Base-by-base conservation (phyloP, 2,329 filamentous ascomycete species). In the Rhinocladiella similis region DNA sequence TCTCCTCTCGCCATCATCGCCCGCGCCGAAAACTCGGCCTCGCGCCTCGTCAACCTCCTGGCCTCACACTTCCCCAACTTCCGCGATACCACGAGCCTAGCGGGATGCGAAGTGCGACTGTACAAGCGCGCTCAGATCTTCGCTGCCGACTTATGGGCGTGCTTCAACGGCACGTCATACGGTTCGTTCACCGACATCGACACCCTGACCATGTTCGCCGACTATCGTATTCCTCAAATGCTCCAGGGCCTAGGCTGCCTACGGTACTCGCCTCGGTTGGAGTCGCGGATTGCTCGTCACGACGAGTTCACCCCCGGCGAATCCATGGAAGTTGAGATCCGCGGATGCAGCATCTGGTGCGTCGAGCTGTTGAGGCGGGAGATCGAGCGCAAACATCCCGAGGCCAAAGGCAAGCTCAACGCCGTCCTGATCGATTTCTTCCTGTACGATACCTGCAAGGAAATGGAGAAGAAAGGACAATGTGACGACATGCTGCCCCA, bases 391-490 rank as follows among this genome's bases (percentile, higher is more conserved):
- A 73, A 83, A 13, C 85, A 97, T 66, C 89, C 91, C 1, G 58
- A 57, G 35, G 55, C 53, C 48, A 60, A 50, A 27, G 59, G 47
- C 65, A 75, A 76, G 14, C 72, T 88, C 61, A 99, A 99, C 70
- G 92, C 94, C 22, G 90, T 97, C 38, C 73, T 99, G 66, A 94
- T 99, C 61, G 94, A 99, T 73, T 99, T 97, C 74, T 96, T 97
- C 72, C 77, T 99, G 53, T 99, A 99, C 70, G 94, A 99, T 74
- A 85, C 88, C 16, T 91, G 94, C 75, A 99, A 97, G 72, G 88
- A 91, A 68, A 72, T 89, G 69, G 93, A 97, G 72, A 77, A 75
- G n/a, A 47, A 14, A 16, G 59, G 59, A 27, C 53, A 62, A 20
- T 41, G 54, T 22, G 56, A 70, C 68, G 49, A 65, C 42, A 51